A percentile compares a stretch with the other conserved stretches of the same genome.
Conservation (phyloP, 169 alveolate genomes). For the Eimeria zaria region DNA sequence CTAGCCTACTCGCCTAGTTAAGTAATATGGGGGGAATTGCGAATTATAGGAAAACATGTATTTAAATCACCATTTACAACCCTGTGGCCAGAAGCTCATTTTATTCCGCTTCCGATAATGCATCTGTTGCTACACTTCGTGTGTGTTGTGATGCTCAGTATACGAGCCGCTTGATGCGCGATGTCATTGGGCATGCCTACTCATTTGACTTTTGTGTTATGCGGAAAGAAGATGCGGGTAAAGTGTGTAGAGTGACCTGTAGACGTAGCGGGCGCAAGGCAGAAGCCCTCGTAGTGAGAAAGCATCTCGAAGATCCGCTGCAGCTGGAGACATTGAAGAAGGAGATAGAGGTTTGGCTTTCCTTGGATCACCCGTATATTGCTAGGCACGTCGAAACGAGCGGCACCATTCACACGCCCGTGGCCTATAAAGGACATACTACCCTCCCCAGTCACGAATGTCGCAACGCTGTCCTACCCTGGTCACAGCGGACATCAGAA, state of each 20-base stretch:
- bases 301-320: constrained; percentile 45
- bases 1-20: neutral
- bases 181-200: constrained; percentile 43
- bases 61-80: neutral
- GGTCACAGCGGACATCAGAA: neutral
- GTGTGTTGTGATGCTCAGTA: constrained; percentile 18
- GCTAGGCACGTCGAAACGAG: constrained; percentile 84
- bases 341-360: constrained; percentile 86
- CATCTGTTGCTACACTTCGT: neutral
- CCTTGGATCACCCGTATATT: constrained; percentile 96
- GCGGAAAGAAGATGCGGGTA: constrained; percentile 56
- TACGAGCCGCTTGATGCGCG: constrained; percentile 73
- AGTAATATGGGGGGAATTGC: neutral
- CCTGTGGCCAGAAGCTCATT: neutral
- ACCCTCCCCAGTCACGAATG: neutral
- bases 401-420: too few relatives aligned
- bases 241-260: constrained; percentile 75
- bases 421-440: neutral
- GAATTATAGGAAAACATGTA: neutral
- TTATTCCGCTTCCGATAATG: neutral
- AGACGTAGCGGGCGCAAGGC: constrained; percentile 75
- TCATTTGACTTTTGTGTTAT: constrained; percentile 11
- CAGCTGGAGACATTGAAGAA: constrained; percentile 86
- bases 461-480: neutral
- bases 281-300: constrained; percentile 31